Conservation (phyloP, 2,329 filamentous ascomycete genomes). For the Venturia carpophila region DNA sequence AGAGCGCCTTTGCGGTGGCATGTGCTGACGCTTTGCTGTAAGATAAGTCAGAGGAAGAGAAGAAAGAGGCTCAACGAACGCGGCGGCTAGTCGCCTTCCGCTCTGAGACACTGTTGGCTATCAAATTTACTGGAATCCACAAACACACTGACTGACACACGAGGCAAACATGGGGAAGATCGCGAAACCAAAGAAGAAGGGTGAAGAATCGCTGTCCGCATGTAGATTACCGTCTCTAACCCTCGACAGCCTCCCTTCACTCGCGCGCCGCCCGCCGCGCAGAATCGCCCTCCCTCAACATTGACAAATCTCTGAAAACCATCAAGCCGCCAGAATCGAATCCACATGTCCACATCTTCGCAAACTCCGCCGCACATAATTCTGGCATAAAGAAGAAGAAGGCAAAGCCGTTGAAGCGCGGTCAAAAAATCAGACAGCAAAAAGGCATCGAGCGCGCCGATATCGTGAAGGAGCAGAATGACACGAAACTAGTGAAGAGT, state of each 20-base stretch:
- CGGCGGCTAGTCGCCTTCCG: not conserved
- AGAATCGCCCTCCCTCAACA: conserved; percentile 60
- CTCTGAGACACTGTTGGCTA: not conserved
- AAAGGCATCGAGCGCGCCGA: conserved; percentile 50
- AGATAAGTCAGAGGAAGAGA: not conserved
- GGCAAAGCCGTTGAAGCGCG: conserved; percentile 44
- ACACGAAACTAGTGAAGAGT: conserved; percentile 49
- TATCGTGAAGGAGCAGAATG: conserved; percentile 45
- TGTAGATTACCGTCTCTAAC: not conserved
- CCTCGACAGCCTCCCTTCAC: conserved; percentile 48
- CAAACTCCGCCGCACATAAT: conserved; percentile 57
- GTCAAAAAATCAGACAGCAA: conserved; percentile 47
- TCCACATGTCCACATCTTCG: conserved; percentile 36
- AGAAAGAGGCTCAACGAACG: not conserved
- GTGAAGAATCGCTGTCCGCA: conserved; percentile 23
- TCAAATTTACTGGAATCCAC: not conserved
- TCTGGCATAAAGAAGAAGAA: conserved; percentile 65
- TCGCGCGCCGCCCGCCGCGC: conserved; percentile 69
- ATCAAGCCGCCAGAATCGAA: conserved; percentile 12
- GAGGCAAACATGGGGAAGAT: conserved; percentile 32
- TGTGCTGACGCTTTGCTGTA: not conserved
- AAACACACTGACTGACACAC: not conserved
- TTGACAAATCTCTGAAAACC: conserved; percentile 60
- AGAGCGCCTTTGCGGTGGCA: too few species aligned
- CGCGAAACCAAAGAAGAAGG: conserved; percentile 40